Conservation (phyloP, 805 yeast genomes). For the Ogataea saltuana region DNA sequence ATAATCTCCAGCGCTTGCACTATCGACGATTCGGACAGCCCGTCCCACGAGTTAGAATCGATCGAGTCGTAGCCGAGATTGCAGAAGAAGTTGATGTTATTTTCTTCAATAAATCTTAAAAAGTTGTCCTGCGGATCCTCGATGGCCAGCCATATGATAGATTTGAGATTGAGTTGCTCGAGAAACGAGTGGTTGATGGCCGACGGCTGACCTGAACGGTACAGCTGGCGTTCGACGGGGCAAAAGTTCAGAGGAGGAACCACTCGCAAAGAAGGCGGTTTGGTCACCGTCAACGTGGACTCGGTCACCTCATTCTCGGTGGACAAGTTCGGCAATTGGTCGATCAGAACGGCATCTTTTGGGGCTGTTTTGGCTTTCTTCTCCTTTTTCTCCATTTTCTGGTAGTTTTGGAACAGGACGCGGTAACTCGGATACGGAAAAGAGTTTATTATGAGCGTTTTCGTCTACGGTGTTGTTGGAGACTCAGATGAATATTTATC, state of each 20-base stretch:
- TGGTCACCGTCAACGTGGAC: conserved; percentile 35
- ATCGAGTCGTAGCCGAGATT: conserved; percentile 63
- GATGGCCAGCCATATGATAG: conserved; percentile 91
- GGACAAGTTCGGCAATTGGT: conserved; percentile 28
- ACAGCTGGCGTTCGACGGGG: conserved; percentile 86
- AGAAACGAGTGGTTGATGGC: conserved; percentile 89
- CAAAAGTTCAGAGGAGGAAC: conserved; percentile 96
- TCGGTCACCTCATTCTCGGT: conserved; percentile 23
- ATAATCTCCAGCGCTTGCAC: conserved; percentile 77
- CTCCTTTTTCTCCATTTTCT: conserved; percentile 14
- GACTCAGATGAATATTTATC: too few species aligned
- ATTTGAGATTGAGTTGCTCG: conserved; percentile 67
- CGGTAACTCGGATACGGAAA: too few species aligned
- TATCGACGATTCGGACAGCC: conserved; percentile 80
- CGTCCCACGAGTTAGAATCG: conserved; percentile 88
- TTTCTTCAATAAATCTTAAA: conserved; percentile 73
- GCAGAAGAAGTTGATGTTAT: conserved; percentile 75
- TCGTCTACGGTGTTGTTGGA: too few species aligned
- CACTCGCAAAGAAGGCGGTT: conserved; percentile 63
- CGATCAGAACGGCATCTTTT: conserved; percentile 26
- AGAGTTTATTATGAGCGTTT: neutral
- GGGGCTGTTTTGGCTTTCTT: conserved; percentile 20
- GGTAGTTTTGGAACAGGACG: neutral
- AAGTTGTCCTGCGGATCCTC: conserved; percentile 94
- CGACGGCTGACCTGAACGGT: conserved; percentile 93